phyloP scores from a whole-genome alignment of 2,329 filamentous ascomycete genomes.

The Aspergillus chevalieri region DNA sequence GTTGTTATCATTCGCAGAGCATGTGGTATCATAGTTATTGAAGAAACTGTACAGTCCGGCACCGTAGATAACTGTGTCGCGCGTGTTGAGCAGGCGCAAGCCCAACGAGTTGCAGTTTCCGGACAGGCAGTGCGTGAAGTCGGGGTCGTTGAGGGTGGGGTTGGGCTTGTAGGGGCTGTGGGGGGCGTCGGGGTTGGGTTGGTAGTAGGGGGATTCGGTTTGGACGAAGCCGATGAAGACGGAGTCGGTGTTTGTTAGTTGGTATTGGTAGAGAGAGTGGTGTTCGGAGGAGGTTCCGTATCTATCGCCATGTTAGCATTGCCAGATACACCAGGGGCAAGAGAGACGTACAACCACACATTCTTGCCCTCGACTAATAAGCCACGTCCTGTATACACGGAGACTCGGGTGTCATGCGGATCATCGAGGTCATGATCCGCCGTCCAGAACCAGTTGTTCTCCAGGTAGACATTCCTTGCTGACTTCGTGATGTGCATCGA shows the following conservation, averaged over 20 bases:
- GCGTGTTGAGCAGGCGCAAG: slow-evolving; percentile 42
- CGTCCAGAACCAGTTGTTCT: slow-evolving; percentile 49
- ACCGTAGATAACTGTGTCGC: slow-evolving; percentile 44
- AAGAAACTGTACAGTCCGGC: slow-evolving; percentile 53
- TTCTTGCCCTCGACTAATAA: slow-evolving; percentile 44
- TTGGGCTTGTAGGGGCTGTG: slow-evolving; percentile 27
- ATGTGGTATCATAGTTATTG: slow-evolving; percentile 45
- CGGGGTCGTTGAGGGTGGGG: slow-evolving; percentile 27
- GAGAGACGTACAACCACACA: slow-evolving; percentile 31
- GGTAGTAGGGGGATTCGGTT: slow-evolving; percentile 38
- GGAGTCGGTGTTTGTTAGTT: slow-evolving; percentile 33
- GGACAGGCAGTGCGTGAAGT: slow-evolving; percentile 25
- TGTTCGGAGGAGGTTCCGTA: slow-evolving; percentile 44
- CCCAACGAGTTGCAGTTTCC: slow-evolving; percentile 42
- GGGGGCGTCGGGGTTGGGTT: slow-evolving; percentile 31
- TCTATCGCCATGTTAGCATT: slow-evolving; percentile 9
- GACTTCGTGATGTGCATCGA: slow-evolving; percentile 31
- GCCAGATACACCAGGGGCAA: no score
- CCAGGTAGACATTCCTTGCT: slow-evolving; percentile 38
- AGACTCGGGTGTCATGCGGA: slow-evolving; percentile 43
- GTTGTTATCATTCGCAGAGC: slow-evolving; percentile 33
- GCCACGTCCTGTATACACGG: slow-evolving; percentile 50
- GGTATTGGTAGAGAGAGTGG: slow-evolving; percentile 44
- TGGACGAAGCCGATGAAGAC: slow-evolving; percentile 32
- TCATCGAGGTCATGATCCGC: slow-evolving; percentile 54